phyloP scores from a whole-genome alignment of 2,329 filamentous ascomycete species.

The Penicillium sp. region DNA sequence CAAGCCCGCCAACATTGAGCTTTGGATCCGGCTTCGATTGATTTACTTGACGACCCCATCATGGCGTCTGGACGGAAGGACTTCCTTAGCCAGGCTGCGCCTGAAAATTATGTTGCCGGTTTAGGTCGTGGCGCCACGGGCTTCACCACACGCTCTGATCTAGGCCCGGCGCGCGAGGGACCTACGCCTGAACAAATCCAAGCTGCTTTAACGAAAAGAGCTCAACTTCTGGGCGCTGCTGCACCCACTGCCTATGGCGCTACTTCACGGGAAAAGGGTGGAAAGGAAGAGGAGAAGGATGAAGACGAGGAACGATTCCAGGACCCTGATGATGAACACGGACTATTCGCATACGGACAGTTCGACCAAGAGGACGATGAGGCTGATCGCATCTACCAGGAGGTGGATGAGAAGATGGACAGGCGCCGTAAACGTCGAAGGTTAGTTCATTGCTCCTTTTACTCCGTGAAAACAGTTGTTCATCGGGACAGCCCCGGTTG shows the following conservation, averaged over 20 bases:
- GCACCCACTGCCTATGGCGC: slow-evolving; percentile 70
- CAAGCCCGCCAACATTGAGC: slow-evolving; percentile 3
- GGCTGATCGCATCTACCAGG: slow-evolving; percentile 90
- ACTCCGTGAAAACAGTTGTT: slow-evolving; percentile 54
- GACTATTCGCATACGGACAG: slow-evolving; percentile 88
- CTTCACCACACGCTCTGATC: slow-evolving; percentile 94
- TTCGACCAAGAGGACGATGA: slow-evolving; percentile 98
- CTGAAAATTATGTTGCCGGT: slow-evolving; percentile 89
- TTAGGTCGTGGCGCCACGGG: slow-evolving; percentile 96
- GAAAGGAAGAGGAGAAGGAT: slow-evolving; percentile 61
- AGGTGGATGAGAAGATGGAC: slow-evolving; percentile 97
- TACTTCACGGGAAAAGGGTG: slow-evolving; percentile 60
- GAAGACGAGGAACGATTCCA: slow-evolving; percentile 80
- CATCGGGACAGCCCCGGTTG: slow-evolving; percentile 58
- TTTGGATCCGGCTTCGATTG: too few relatives aligned
- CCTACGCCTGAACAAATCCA: slow-evolving; percentile 98
- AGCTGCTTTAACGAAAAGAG: slow-evolving; percentile 90
- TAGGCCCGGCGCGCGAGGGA: slow-evolving; percentile 90
- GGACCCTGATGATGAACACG: slow-evolving; percentile 95
- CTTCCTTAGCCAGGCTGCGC: slow-evolving; percentile 81
- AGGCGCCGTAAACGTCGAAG: slow-evolving; percentile 78
- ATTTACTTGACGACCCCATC: slow-evolving; percentile 17
- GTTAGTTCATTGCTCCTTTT: slow-evolving; percentile 55
- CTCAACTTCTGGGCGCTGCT: slow-evolving; percentile 72
- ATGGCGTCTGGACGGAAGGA: slow-evolving; percentile 68